Percentiles rank a stretch among this genome's conserved stretches.
Evolutionary conservation across 495 filamentous ascomycete genomes (phyloP).

Genomic region (Parmelia sp.): DNA sequence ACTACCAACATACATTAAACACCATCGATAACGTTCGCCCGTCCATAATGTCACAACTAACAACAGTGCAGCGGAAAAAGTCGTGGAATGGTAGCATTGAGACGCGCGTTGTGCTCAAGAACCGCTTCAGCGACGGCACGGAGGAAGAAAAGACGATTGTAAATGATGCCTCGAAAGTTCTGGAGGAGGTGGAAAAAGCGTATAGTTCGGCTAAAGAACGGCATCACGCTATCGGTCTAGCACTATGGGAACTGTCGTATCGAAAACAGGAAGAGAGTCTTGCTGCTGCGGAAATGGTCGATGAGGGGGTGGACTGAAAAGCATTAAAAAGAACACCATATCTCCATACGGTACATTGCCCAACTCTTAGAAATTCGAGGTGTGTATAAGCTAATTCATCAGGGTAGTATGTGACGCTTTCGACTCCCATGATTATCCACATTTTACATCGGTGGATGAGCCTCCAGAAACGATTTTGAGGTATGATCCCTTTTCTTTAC

Average conservation of each 20-base stretch:
- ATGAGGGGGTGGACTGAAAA: background rate
- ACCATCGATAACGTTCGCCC: background rate
- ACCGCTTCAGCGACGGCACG: background rate
- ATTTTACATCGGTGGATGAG: background rate
- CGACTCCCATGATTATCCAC: background rate
- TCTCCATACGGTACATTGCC: background rate
- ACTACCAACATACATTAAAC: background rate
- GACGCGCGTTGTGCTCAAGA: constrained; percentile 6
- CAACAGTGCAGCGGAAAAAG: background rate
- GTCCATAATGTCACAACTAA: background rate
- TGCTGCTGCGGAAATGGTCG: background rate
- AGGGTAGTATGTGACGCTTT: background rate
- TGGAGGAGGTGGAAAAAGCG: constrained; percentile 7
- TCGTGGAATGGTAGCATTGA: constrained; percentile 6
- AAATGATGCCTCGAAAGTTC: constrained; percentile 5
- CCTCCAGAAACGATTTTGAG: background rate
- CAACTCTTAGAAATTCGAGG: background rate
- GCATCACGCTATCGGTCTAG: background rate
- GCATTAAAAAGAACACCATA: background rate
- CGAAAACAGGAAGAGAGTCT: background rate
- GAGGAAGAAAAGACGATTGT: constrained; percentile 12
- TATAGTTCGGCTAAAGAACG: background rate
- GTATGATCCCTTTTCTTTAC: background rate
- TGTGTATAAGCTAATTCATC: background rate
- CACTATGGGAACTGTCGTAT: background rate